Conservation (phyloP, 2,329 filamentous ascomycete species). For the Cladosporium sp. region DNA sequence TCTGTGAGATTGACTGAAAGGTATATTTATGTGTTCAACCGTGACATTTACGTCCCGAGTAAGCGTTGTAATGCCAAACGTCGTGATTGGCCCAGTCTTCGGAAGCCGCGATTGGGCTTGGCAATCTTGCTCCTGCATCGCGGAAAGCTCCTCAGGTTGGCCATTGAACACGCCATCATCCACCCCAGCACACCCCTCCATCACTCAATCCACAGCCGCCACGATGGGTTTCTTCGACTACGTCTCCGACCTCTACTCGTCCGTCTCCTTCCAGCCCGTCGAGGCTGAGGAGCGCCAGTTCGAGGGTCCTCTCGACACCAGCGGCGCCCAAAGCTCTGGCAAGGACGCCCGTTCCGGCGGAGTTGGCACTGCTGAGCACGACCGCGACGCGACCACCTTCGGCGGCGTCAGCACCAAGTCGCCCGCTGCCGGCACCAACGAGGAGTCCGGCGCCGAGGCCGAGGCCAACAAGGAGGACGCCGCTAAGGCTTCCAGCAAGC, state of each 20-base stretch:
- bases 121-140: conserved; percentile 4
- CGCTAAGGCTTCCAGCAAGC: conserved; percentile 25
- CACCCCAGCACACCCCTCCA: not conserved
- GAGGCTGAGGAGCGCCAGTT: conserved; percentile 58
- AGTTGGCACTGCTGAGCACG: conserved; percentile 27
- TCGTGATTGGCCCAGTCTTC: conserved; percentile 3
- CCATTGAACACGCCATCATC: conserved; percentile 11
- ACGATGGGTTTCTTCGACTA: conserved; percentile 62
- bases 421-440: conserved; percentile 40
- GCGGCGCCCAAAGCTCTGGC: conserved; percentile 39
- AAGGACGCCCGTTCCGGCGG: conserved; percentile 24
- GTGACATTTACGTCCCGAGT: no score
- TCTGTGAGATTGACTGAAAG: no score
- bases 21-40: no score
- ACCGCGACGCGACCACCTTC: conserved; percentile 27
- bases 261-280: conserved; percentile 58
- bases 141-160: conserved; percentile 9
- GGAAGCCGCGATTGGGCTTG: conserved; percentile 4
- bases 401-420: conserved; percentile 37
- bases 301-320: conserved; percentile 43
- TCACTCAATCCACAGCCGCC: conserved; percentile 17
- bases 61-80: not conserved
- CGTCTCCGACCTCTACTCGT: conserved; percentile 61
- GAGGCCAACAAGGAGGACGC: conserved; percentile 41
- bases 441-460: conserved; percentile 39